Evolutionary conservation across 176 grass and related monocot genomes (phyloP), one percentile per base, ranked within the genome.

Genomic region (Paspalum vaginatum): DNA sequence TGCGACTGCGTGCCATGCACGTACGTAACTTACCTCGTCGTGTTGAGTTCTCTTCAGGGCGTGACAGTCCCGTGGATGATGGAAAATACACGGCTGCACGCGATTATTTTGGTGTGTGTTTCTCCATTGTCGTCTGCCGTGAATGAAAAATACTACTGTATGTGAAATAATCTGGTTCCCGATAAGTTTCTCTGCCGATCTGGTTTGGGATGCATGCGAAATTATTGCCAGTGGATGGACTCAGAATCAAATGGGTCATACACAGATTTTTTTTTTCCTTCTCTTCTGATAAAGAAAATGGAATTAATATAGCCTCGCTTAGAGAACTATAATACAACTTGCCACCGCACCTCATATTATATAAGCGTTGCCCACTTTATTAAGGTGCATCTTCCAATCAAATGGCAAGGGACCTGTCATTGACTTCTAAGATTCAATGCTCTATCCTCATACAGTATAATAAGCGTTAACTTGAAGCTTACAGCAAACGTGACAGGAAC

Each of bases 151-250:
- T n/a, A n/a, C n/a, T n/a, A n/a, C n/a, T n/a, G n/a, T 32, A 82
- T 51, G 77, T 51, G 18, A 58, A 82, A 43, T 48, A 88, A 44
- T 5, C 45, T 24, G 9, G 40, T 60, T 83, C 44, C 38, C 37
- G 5, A 54, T 22, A 59, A 55, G 37, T 65, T 32, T 49, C 54
- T 63, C 24, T 54, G 20, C 11, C 65, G 16, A 50, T 78, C 45
- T 15, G 24, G 44, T 46, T n/a, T 57, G 16, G 17, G 1, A 42
- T 61, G 8, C 43, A 8, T 50, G 13, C 0, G 12, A 12, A 12
- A 32, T 32, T 32, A 32, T 32, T 25, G 1, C 10, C 21, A 11
- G 25, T 59, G 21, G 7, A 21, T 16, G 20, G n/a, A 24, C n/a
- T 22, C 54, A 10, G 21, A 22, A 10, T 57, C 21, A 24, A 2